A percentile compares a stretch with the other conserved stretches of the same genome.
Conservation (phyloP, 371 early-diverging fungal genomes). For the Mortierella sp. region DNA sequence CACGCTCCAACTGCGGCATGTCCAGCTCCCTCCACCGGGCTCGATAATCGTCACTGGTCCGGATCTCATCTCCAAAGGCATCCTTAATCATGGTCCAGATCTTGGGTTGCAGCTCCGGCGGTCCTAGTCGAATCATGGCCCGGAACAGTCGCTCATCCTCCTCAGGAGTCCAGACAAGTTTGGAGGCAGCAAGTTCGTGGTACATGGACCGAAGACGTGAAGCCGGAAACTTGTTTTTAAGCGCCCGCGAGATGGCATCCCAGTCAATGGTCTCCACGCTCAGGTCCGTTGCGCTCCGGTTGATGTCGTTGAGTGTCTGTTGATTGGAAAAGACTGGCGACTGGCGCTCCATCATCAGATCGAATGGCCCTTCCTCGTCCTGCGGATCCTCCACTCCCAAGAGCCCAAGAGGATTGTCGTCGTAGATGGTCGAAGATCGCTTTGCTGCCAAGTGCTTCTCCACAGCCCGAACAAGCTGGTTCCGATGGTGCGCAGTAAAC, state of each 20-base stretch:
- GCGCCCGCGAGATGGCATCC: constrained; percentile 20
- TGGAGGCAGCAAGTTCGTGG: constrained; percentile 28
- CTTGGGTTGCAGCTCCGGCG: constrained; percentile 36
- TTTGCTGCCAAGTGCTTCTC: constrained; percentile 30
- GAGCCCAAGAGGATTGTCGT: background rate
- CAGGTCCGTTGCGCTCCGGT: background rate
- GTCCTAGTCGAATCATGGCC: constrained; percentile 45
- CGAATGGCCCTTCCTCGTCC: constrained; percentile 4
- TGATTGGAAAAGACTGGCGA: background rate
- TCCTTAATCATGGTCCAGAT: constrained; percentile 47
- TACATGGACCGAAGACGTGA: constrained; percentile 30
- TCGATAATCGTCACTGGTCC: constrained; percentile 38
- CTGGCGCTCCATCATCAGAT: constrained; percentile 1
- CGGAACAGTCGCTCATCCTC: constrained; percentile 47
- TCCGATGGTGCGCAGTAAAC: constrained; percentile 27
- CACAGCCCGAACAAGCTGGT: constrained; percentile 25
- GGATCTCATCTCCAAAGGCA: constrained; percentile 27
- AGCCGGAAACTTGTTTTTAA: constrained; percentile 33
- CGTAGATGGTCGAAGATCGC: background rate
- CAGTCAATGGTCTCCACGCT: constrained; percentile 30
- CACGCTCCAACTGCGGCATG: constrained; percentile 40
- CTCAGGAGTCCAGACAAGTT: constrained; percentile 51
- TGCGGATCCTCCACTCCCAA: background rate
- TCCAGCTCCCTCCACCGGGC: constrained; percentile 45
- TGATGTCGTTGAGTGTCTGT: background rate